phyloP scores from a whole-genome alignment of 106 monocot species.

The Agapanthus africanus region DNA sequence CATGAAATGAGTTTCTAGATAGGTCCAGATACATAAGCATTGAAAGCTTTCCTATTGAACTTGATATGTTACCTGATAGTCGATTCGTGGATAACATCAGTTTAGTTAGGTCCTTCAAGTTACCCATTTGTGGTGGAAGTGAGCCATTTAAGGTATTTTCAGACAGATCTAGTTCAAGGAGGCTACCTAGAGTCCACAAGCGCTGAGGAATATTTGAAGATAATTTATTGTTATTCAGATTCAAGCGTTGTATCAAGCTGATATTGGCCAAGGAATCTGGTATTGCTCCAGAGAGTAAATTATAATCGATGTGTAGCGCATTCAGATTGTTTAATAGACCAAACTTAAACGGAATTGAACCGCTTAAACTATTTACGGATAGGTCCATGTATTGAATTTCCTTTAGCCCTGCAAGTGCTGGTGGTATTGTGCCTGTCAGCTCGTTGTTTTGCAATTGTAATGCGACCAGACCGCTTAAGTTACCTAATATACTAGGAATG shows the following conservation, averaged over 20 bases:
- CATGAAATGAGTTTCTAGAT: neutral
- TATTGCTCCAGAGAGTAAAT: slow-evolving; percentile 8
- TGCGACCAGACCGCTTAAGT: neutral
- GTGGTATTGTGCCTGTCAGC: slow-evolving; percentile 6
- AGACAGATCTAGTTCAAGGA: slow-evolving; percentile 7
- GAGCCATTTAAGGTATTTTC: slow-evolving; percentile 6
- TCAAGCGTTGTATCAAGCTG: neutral
- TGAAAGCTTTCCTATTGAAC: slow-evolving; percentile 1
- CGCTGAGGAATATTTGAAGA: slow-evolving; percentile 8
- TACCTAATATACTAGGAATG: slow-evolving; percentile 5
- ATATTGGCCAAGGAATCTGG: slow-evolving; percentile 5
- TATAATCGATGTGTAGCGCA: neutral
- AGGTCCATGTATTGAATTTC: slow-evolving; percentile 1
- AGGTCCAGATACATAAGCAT: neutral
- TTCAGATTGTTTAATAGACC: slow-evolving; percentile 1
- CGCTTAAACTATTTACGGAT: neutral
- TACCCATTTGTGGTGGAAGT: slow-evolving; percentile 6
- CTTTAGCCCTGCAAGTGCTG: neutral
- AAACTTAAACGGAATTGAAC: slow-evolving; percentile 11
- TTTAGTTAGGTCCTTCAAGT: neutral
- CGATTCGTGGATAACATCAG: slow-evolving; percentile 5
- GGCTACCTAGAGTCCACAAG: neutral
- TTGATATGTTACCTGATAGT: slow-evolving; percentile 9
- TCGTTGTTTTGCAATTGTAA: neutral
- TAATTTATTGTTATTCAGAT: neutral